These are phyloP conservation scores for Tothia fuscella DNA, from an alignment of 2,329 filamentous ascomycete genomes.

Conservation along the genomic window DNA sequence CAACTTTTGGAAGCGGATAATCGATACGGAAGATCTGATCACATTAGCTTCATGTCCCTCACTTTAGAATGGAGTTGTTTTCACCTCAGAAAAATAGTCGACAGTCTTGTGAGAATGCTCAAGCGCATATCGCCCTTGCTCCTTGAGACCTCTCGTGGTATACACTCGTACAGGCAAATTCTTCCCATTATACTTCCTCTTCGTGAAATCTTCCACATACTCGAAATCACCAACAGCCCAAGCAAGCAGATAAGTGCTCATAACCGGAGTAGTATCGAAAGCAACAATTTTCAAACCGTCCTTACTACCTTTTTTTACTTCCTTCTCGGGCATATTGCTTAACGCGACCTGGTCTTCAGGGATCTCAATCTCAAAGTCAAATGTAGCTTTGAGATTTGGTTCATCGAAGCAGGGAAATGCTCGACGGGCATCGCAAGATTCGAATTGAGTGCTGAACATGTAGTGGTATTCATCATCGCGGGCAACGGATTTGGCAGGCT, in stretches of 20 bases:
- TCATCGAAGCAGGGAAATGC: slow-evolving; percentile 98
- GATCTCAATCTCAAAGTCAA: slow-evolving; percentile 86
- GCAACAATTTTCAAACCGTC: slow-evolving; percentile 51
- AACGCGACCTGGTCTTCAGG: slow-evolving; percentile 79
- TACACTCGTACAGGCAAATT: slow-evolving; percentile 89
- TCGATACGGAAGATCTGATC: slow-evolving; percentile 84
- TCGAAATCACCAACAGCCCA: slow-evolving; percentile 98
- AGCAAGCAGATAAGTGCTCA: slow-evolving; percentile 81
- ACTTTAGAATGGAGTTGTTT: too few species aligned
- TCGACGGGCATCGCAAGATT: slow-evolving; percentile 85
- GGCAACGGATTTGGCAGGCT: slow-evolving; percentile 65
- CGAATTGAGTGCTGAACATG: slow-evolving; percentile 91
- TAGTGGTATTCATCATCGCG: slow-evolving; percentile 52
- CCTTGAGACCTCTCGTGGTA: slow-evolving; percentile 85
- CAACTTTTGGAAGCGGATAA: slow-evolving; percentile 85
- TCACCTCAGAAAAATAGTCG: slow-evolving; percentile 96
- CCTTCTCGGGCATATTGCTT: slow-evolving; percentile 90
- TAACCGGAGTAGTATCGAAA: slow-evolving; percentile 75
- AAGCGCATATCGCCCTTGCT: slow-evolving; percentile 80
- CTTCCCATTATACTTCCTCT: slow-evolving; percentile 83
- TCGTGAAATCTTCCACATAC: slow-evolving; percentile 83
- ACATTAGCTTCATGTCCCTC: slow-evolving; percentile 24
- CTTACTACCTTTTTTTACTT: slow-evolving; percentile 56
- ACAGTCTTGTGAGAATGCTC: slow-evolving; percentile 88
- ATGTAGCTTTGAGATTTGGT: slow-evolving; percentile 91